phyloP scores from a whole-genome alignment of 2,329 filamentous ascomycete genomes.

The Talaromyces sp. region DNA sequence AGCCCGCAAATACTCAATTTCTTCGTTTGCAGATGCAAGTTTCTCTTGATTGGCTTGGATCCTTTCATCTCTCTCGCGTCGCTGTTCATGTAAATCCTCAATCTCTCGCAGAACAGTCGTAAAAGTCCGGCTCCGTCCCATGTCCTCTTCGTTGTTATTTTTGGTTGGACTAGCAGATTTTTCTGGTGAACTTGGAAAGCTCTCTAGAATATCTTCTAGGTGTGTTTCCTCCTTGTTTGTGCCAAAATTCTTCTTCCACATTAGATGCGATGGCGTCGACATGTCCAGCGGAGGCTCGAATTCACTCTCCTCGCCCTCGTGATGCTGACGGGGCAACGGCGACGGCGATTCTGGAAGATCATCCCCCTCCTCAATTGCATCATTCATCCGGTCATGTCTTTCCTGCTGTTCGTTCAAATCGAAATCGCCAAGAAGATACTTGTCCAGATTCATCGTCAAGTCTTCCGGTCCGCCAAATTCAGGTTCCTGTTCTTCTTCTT shows the following conservation, averaged over 20 bases:
- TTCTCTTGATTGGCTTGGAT: slow-evolving; percentile 25
- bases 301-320: slow-evolving; percentile 34
- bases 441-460: slow-evolving; percentile 38
- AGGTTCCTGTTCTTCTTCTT: slow-evolving; percentile 24
- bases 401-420: slow-evolving; percentile 5
- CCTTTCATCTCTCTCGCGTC: slow-evolving; percentile 30
- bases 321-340: slow-evolving; percentile 12
- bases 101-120: slow-evolving; percentile 26
- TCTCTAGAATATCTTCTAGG: slow-evolving; percentile 33
- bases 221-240: slow-evolving; percentile 25
- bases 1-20: slow-evolving; percentile 33
- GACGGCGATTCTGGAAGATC: slow-evolving; percentile 16
- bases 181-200: slow-evolving; percentile 20
- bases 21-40: slow-evolving; percentile 30
- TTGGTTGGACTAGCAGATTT: slow-evolving; percentile 22
- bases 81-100: slow-evolving; percentile 23
- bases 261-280: slow-evolving; percentile 38
- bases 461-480: slow-evolving; percentile 38
- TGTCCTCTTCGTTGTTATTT: slow-evolving; percentile 18
- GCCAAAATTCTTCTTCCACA: slow-evolving; percentile 23
- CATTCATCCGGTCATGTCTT: slow-evolving; percentile 4
- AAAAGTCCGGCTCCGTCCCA: slow-evolving; percentile 12
- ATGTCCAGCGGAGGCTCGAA: slow-evolving; percentile 39
- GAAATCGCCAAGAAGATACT: slow-evolving; percentile 30
- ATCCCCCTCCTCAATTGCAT: slow-evolving; percentile 8